Conservation (phyloP, 345 rosid species). For the Brassica napus region Da-Ae NC_063435.1:23677001-23677500, state of each 20-base stretch:
- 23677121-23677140: constrained; percentile 1
- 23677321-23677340: background rate
- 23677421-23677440: background rate
- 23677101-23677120: constrained; percentile 8
- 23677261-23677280: background rate
- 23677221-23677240: background rate
- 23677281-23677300: background rate
- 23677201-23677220: background rate
- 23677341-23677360: background rate
- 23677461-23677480: background rate
- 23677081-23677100: constrained; percentile 12
- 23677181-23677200: background rate
- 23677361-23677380: background rate
- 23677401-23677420: background rate
- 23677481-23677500: background rate
- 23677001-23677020: constrained; percentile 13
- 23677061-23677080: constrained; percentile 25
- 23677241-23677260: background rate
- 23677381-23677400: no score
- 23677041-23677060: constrained; percentile 8
- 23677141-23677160: background rate
- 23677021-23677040: constrained; percentile 8
- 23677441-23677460: background rate
- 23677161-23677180: background rate
- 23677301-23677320: background rate